phyloP scores from a whole-genome alignment of 2,329 filamentous ascomycete species.

The Trichoderma simmonsii region DNA sequence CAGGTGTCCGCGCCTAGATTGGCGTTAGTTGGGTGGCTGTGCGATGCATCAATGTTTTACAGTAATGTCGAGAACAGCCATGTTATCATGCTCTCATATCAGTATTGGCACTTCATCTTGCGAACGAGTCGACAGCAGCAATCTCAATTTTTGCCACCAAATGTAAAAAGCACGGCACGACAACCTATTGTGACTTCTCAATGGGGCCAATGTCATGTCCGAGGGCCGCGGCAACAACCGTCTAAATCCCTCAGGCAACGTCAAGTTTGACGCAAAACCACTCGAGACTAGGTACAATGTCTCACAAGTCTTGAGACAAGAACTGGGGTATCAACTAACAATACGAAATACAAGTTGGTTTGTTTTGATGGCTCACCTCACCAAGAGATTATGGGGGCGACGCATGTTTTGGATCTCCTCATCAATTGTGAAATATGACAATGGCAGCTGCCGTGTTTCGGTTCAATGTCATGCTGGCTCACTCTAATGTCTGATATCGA shows the following conservation, averaged over 20 bases:
- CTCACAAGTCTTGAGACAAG: background rate
- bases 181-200: background rate
- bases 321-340: background rate
- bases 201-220: background rate
- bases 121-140: background rate
- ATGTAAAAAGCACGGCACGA: background rate
- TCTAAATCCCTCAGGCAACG: background rate
- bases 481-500: background rate
- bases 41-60: background rate
- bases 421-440: background rate
- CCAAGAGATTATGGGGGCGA: background rate
- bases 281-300: background rate
- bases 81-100: background rate
- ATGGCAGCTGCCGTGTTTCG: background rate
- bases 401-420: background rate
- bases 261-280: background rate
- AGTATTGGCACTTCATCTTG: background rate
- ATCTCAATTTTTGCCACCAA: background rate
- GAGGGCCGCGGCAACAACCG: background rate
- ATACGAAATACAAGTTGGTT: background rate
- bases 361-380: background rate
- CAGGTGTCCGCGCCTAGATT: conserved; percentile 6
- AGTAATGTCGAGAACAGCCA: background rate
- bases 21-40: background rate
- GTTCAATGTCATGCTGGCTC: background rate